Evolutionary conservation across 73 alveolate genomes (phyloP).

Genomic region (Paramecium tetraurelia): DNA sequence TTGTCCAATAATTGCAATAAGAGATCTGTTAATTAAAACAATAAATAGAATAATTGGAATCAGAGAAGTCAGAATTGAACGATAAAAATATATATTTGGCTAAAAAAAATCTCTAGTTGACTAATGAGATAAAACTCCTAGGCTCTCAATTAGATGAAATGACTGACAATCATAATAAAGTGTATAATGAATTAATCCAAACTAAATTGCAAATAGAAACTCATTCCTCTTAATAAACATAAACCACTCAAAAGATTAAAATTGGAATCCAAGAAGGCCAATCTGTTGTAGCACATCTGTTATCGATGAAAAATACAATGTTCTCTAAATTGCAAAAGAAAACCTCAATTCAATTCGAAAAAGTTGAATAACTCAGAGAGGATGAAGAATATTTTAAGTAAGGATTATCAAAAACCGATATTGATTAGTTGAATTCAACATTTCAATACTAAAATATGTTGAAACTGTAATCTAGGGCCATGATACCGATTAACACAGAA

Average conservation of each 20-base stretch:
- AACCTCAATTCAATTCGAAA: not conserved
- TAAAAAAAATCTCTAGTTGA: not conserved
- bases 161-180: not conserved
- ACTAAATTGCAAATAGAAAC: not conserved
- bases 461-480: not conserved
- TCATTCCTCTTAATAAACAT: not conserved
- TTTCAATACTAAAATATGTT: not conserved
- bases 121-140: not conserved
- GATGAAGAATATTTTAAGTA: conserved; percentile 27
- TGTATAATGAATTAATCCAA: not conserved
- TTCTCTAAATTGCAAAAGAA: not conserved
- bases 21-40: not conserved
- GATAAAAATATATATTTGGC: not conserved
- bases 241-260: not conserved
- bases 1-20: not conserved
- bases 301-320: not conserved
- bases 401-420: not conserved
- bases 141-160: not conserved
- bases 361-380: not conserved
- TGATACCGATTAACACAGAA: not conserved
- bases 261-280: not conserved
- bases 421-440: not conserved
- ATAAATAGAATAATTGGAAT: not conserved
- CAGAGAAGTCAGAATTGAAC: not conserved
- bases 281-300: conserved; percentile 21